Evolutionary conservation across 345 rosid species (phyloP), one percentile per base, ranked within the genome.

Genomic region (Pistacia integerrima): DNA sequence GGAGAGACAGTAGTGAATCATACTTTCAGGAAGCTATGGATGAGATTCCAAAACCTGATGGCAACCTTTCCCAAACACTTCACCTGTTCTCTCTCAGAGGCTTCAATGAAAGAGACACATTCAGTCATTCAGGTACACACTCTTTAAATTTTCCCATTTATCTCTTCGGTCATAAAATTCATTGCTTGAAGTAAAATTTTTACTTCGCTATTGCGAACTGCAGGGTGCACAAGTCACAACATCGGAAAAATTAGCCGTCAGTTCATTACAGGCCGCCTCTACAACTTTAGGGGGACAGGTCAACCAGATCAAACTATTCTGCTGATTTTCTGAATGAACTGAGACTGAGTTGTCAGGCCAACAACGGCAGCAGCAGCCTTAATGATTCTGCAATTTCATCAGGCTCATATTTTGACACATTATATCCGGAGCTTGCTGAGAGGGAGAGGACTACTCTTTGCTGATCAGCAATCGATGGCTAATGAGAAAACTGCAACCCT

Each of bases 381-480:
- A 41, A 54, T 16, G 18, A 14, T 41, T 54, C 57, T 54, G 70
- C 83, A 25, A 68, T 88, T n/a, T 58, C 84, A n/a, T 82, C 86
- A 10, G 86, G 86, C 63, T 30, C 77, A 44, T 69, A 70, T 64
- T 88, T 88, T 12, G 86, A 81, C 65, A 35, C 89, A 84, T 38
- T 88, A 82, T 72, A 82, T 74, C 49, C 79, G 63, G 69, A 82
- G 66, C 74, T 76, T 88, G 88, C 73, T 84, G 58, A 69, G 54
- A 51, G 87, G 88, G 13, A 88, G 88, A 81, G 91, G 89, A 63
- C 74, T 81, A 4, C 85, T 88, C 5, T 67, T 73, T 69, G 68
- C 87, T 30, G 91, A 88, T 73, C 89, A 88, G 73, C 89, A 88
- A 72, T 51, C 86, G 74, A 86, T 83, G 87, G 84, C 83, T 41